Conservation (phyloP, 2,329 filamentous ascomycete species). For the Alternaria brassicae region DNA sequence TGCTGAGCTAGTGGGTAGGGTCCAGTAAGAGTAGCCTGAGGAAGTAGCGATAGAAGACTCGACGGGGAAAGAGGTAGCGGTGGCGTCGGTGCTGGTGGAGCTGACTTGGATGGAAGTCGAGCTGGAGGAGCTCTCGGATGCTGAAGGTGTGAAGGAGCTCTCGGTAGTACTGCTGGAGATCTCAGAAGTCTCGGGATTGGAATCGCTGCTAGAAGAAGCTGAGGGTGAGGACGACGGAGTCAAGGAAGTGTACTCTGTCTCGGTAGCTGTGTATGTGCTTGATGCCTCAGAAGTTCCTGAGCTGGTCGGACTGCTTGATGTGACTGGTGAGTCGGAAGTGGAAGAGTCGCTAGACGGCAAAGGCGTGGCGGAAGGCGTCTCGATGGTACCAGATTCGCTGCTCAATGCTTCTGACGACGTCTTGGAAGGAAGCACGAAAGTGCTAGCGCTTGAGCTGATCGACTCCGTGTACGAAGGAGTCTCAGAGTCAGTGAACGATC, state of each 20-base stretch:
- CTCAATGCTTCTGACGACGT: constrained; percentile 1
- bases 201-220: neutral
- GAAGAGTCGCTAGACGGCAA: neutral
- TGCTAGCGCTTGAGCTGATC: neutral
- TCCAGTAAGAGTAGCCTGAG: constrained; percentile 3
- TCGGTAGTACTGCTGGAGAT: neutral
- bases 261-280: neutral
- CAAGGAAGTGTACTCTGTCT: neutral
- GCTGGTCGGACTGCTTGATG: neutral
- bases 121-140: neutral
- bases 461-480: neutral
- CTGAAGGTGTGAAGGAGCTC: neutral
- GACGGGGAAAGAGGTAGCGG: constrained; percentile 4
- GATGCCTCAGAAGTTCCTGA: neutral
- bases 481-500: neutral
- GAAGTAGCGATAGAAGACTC: constrained; percentile 1
- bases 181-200: neutral
- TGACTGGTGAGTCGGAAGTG: neutral
- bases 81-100: constrained; percentile 15
- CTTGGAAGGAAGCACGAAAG: neutral
- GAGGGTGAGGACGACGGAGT: neutral
- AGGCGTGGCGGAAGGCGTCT: neutral
- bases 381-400: neutral
- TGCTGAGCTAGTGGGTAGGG: neutral
- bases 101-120: neutral